A percentile compares a stretch with the other conserved stretches of the same genome.
Evolutionary conservation across 495 filamentous ascomycete genomes (phyloP).

Genomic region (Tuber aestivum): DNA sequence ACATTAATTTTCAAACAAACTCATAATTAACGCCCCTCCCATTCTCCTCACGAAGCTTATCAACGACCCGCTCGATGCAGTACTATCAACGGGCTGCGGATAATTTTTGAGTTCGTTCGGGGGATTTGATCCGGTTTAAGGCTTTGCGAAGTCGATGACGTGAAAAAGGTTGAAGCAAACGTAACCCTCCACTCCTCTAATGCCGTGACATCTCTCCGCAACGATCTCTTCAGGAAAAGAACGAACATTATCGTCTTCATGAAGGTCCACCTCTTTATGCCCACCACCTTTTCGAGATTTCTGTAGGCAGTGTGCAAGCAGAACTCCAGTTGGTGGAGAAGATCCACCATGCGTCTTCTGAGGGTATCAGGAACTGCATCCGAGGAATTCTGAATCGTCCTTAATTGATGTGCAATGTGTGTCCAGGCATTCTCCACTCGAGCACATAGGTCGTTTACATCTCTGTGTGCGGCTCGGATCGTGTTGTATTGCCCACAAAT

Average conservation of each 20-base stretch:
- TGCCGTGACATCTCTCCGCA: constrained; percentile 42
- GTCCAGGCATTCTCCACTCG: constrained; percentile 44
- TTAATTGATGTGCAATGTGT: constrained; percentile 41
- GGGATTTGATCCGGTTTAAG: constrained; percentile 42
- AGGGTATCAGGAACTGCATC: constrained; percentile 44
- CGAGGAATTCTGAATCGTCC: constrained; percentile 43
- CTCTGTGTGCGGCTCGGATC: constrained; percentile 34
- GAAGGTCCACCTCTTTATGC: constrained; percentile 7
- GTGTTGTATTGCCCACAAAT: constrained; percentile 18
- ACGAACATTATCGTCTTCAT: constrained; percentile 15
- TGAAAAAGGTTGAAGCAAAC: constrained; percentile 46
- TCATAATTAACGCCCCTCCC: too few species aligned
- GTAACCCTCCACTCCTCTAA: constrained; percentile 46
- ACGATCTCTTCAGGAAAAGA: constrained; percentile 33
- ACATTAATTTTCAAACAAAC: too few species aligned
- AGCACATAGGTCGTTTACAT: constrained; percentile 42
- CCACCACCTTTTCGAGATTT: constrained; percentile 36
- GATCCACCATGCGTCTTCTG: constrained; percentile 40
- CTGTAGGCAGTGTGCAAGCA: constrained; percentile 40
- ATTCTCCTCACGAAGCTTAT: too few species aligned
- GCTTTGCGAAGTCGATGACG: constrained; percentile 43
- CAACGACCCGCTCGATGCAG: not conserved
- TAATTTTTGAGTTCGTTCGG: not conserved
- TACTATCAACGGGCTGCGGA: constrained; percentile 9
- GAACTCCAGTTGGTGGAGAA: constrained; percentile 40